Conservation (phyloP, 2,329 filamentous ascomycete genomes). For the Botrytis sinoallii region DNA sequence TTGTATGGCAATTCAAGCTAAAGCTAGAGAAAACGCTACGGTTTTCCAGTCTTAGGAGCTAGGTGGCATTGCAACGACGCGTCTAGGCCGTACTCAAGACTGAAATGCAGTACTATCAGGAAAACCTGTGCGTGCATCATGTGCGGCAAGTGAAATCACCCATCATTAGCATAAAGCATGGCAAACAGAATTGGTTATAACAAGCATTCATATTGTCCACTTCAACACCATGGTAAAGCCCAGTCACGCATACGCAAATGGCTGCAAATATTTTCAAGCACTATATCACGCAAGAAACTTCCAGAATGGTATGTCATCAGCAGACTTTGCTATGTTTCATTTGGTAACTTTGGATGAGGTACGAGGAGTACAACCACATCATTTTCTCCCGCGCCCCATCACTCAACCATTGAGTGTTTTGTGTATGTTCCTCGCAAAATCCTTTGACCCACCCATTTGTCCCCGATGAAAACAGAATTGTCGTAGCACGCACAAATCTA, state of each 20-base stretch:
- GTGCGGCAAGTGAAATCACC: neutral
- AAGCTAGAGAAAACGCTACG: neutral
- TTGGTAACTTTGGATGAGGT: conserved; percentile 34
- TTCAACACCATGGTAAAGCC: conserved; percentile 8
- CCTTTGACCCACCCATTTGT: conserved; percentile 29
- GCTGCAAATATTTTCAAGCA: conserved; percentile 9
- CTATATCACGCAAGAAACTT: conserved; percentile 11
- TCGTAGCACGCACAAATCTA: conserved; percentile 55
- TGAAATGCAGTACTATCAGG: neutral
- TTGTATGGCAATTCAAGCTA: neutral
- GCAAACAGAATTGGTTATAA: neutral
- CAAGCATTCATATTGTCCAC: conserved; percentile 10
- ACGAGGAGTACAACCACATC: conserved; percentile 29
- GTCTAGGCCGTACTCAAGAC: neutral
- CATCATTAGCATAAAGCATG: neutral
- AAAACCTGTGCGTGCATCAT: neutral
- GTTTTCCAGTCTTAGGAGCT: neutral
- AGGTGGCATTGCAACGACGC: neutral
- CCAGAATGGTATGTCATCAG: conserved; percentile 26
- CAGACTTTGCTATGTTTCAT: conserved; percentile 37
- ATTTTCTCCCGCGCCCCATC: conserved; percentile 27
- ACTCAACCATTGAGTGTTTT: conserved; percentile 31
- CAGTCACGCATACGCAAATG: conserved; percentile 7
- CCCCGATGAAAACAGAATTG: conserved; percentile 29
- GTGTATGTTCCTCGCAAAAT: conserved; percentile 27